Conservation (phyloP, 768 basidiomycete genomes). For the Arthromyces matolae region DNA sequence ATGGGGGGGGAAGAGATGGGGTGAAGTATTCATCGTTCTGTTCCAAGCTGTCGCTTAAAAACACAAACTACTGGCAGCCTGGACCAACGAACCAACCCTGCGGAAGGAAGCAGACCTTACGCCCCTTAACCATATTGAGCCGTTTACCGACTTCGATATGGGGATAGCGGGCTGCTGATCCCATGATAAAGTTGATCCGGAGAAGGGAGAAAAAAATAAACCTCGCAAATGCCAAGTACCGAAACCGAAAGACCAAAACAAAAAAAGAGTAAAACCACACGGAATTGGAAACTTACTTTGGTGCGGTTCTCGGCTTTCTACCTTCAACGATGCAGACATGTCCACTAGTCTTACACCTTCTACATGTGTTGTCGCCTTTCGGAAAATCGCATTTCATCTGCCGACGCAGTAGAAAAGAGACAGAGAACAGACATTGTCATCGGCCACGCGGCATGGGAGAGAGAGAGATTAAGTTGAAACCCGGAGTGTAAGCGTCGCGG, state of each 20-base stretch:
- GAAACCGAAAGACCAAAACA: too few species aligned
- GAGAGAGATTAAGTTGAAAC: neutral
- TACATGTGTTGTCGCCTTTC: slow-evolving; percentile 68
- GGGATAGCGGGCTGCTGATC: slow-evolving; percentile 9
- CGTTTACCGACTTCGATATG: slow-evolving; percentile 12
- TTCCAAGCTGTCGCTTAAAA: slow-evolving; percentile 7
- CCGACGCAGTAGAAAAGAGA: slow-evolving; percentile 14
- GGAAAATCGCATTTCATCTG: slow-evolving; percentile 90
- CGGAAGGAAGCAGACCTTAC: slow-evolving; percentile 5
- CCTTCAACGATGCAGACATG: slow-evolving; percentile 84
- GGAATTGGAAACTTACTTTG: slow-evolving; percentile 67
- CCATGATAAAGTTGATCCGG: slow-evolving; percentile 13
- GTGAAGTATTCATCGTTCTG: slow-evolving; percentile 3
- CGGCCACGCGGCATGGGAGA: neutral
- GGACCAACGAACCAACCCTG: slow-evolving; percentile 5
- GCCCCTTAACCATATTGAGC: slow-evolving; percentile 3
- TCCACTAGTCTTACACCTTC: slow-evolving; percentile 66
- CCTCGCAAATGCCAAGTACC: slow-evolving; percentile 10
- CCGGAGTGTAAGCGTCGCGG: slow-evolving; percentile 1
- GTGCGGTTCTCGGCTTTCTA: slow-evolving; percentile 70
- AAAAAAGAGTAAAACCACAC: slow-evolving; percentile 16
- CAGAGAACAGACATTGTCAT: neutral
- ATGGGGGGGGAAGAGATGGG: neutral
- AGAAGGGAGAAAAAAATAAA: neutral
- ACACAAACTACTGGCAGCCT: too few species aligned